Evolutionary conservation across 176 grass and related monocot species (phyloP).

Genomic region (Guadua angustifolia): DNA sequence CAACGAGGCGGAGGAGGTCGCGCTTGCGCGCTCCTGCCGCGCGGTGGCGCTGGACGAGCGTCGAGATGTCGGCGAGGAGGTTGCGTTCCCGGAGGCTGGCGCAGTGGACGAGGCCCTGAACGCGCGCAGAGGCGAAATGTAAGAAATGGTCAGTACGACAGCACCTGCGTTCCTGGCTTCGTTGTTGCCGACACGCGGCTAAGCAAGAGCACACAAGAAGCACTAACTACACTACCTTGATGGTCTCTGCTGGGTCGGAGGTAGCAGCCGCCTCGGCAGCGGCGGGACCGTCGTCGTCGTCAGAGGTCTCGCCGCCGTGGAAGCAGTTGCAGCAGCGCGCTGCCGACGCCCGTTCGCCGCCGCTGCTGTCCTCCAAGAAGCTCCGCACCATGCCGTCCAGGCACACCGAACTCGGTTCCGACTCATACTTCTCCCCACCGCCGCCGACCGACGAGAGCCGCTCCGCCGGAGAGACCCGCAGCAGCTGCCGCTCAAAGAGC

Average conservation of each 20-base stretch:
- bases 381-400: constrained; percentile 89
- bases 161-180: constrained; percentile 3
- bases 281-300: constrained; percentile 34
- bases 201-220: constrained; percentile 19
- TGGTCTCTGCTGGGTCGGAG: constrained; percentile 64
- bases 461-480: constrained; percentile 72
- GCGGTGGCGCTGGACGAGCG: constrained; percentile 60
- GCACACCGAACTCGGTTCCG: constrained; percentile 79
- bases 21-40: constrained; percentile 50
- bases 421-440: constrained; percentile 53
- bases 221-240: constrained; percentile 61
- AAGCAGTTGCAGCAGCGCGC: constrained; percentile 76
- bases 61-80: constrained; percentile 77
- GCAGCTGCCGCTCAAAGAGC: constrained; percentile 85
- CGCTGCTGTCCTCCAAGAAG: constrained; percentile 84
- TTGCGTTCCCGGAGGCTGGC: constrained; percentile 83
- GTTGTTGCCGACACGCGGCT: constrained; percentile 22
- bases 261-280: constrained; percentile 46
- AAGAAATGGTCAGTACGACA: constrained; percentile 41
- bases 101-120: constrained; percentile 81
- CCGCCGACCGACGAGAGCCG: constrained; percentile 42
- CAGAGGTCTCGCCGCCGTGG: constrained; percentile 57
- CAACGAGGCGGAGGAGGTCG: constrained; percentile 57
- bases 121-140: neutral
- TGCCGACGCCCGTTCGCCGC: constrained; percentile 11